Percentiles rank a stretch among this genome's conserved stretches.
These are phyloP conservation scores for Periconia macrospinosa DNA, from an alignment of 2,329 filamentous ascomycete species.

Conservation along the genomic window DNA sequence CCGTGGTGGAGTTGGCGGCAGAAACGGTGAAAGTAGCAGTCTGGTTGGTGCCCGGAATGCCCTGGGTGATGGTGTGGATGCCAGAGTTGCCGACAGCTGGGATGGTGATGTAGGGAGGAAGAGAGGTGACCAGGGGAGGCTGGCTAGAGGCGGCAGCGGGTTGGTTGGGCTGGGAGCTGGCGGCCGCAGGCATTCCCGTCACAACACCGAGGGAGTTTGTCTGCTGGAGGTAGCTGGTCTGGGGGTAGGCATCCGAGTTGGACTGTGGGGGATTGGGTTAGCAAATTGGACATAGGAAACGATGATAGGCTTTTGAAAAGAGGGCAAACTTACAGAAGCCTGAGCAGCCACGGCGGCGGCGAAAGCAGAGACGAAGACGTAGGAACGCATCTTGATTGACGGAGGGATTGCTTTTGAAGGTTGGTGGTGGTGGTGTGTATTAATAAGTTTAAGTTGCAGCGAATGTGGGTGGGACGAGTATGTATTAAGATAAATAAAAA, in stretches of 20 bases:
- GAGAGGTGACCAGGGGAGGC: constrained; percentile 16
- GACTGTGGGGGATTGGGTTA: constrained; percentile 14
- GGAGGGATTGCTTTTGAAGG: constrained; percentile 1
- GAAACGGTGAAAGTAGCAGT: constrained; percentile 37
- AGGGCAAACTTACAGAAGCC: constrained; percentile 7
- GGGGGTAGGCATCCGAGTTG: constrained; percentile 28
- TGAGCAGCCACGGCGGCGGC: constrained; percentile 30
- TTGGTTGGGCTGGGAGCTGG: constrained; percentile 30
- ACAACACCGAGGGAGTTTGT: constrained; percentile 41
- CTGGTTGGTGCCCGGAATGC: constrained; percentile 23
- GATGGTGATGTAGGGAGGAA: constrained; percentile 31
- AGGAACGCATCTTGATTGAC: constrained; percentile 33
- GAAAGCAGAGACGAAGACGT: constrained; percentile 33
- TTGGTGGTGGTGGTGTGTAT: constrained; percentile 6
- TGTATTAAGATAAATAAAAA: constrained; percentile 1
- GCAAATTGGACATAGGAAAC: not conserved
- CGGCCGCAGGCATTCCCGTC: constrained; percentile 29
- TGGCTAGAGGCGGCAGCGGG: constrained; percentile 25
- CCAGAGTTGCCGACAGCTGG: constrained; percentile 38
- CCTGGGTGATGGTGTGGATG: constrained; percentile 36
- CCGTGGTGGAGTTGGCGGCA: constrained; percentile 39
- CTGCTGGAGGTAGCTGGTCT: constrained; percentile 31
- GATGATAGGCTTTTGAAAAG: no score
- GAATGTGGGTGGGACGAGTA: constrained; percentile 3
- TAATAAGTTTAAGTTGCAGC: constrained; percentile 3